These are phyloP conservation scores for Scheffersomyces titani DNA, from an alignment of 1,139 yeast species.

Conservation along the genomic window DNA sequence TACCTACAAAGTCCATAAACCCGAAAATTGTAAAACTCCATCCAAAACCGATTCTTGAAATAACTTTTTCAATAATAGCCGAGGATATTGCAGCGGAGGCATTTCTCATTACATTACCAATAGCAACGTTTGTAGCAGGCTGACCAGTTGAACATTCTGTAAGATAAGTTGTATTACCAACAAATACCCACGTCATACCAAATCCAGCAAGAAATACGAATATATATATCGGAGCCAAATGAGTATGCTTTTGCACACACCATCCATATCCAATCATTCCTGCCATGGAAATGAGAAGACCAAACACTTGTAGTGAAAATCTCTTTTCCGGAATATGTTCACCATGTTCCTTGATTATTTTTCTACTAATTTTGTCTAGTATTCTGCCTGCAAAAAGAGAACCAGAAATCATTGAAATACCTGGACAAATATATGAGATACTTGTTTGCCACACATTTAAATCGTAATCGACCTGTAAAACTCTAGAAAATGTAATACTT, in stretches of 20 bases:
- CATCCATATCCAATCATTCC: constrained; percentile 60
- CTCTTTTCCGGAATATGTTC: constrained; percentile 48
- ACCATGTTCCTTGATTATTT: constrained; percentile 22
- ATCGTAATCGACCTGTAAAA: constrained; percentile 37
- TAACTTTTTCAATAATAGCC: constrained; percentile 42
- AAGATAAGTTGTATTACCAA: constrained; percentile 57
- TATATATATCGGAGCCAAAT: constrained; percentile 42
- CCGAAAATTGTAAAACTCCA: constrained; percentile 64
- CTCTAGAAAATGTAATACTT: constrained; percentile 50
- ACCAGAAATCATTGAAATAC: constrained; percentile 50
- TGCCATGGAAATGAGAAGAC: constrained; percentile 43
- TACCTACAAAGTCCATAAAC: constrained; percentile 35
- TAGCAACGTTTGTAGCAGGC: constrained; percentile 58
- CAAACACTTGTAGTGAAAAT: constrained; percentile 46
- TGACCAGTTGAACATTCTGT: constrained; percentile 54
- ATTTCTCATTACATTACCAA: constrained; percentile 57
- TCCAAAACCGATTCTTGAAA: constrained; percentile 50
- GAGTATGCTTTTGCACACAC: constrained; percentile 47
- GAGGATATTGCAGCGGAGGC: constrained; percentile 59
- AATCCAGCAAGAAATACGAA: constrained; percentile 51
- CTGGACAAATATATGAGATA: constrained; percentile 56
- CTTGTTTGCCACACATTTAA: constrained; percentile 40
- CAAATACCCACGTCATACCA: constrained; percentile 62
- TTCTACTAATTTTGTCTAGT: constrained; percentile 41
- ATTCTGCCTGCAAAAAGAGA: constrained; percentile 53